A percentile compares a stretch with the other conserved stretches of the same genome.
phyloP scores from a whole-genome alignment of 352 stramenopile genomes.

The Phytopythium vexans region DNA sequence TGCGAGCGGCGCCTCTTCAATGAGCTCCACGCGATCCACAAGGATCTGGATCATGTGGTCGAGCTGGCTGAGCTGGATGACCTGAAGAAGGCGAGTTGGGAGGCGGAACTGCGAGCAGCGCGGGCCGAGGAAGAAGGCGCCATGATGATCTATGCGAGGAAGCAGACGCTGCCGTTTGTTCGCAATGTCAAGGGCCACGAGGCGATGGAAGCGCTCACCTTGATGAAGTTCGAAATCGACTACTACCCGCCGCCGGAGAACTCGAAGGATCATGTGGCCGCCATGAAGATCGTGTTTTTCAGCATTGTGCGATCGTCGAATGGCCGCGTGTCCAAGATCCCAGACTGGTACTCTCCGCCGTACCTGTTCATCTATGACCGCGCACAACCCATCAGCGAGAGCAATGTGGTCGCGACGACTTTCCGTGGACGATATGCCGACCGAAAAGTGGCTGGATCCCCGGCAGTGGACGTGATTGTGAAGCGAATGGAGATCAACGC shows the following conservation, averaged over 20 bases:
- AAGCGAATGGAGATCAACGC: conserved; percentile 15
- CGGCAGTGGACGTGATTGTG: conserved; percentile 9
- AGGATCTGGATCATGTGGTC: conserved; percentile 9
- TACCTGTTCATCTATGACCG: conserved; percentile 15
- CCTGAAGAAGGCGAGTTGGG: conserved; percentile 2
- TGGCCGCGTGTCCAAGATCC: conserved; percentile 25
- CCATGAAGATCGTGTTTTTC: conserved; percentile 34
- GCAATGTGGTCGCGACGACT: too few relatives aligned
- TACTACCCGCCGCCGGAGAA: conserved; percentile 19
- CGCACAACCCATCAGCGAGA: too few relatives aligned
- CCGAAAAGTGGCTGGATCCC: too few relatives aligned
- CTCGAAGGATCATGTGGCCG: conserved; percentile 17
- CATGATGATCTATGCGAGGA: conserved; percentile 14
- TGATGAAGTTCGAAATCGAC: conserved; percentile 33
- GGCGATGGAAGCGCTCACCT: conserved; percentile 27
- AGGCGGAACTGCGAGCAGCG: conserved; percentile 4
- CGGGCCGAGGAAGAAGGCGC: conserved; percentile 12
- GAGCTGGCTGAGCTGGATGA: conserved; percentile 1
- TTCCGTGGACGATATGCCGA: too few relatives aligned
- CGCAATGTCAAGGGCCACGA: conserved; percentile 22
- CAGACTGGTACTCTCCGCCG: conserved; percentile 20
- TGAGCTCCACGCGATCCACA: conserved; percentile 6
- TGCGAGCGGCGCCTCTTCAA: conserved; percentile 18
- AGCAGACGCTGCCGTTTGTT: conserved; percentile 19
- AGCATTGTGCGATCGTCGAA: conserved; percentile 26